Evolutionary conservation across 257 asterid species (phyloP), one percentile per base, ranked within the genome.

Genomic region (Solanum bulbocastanum): DNA sequence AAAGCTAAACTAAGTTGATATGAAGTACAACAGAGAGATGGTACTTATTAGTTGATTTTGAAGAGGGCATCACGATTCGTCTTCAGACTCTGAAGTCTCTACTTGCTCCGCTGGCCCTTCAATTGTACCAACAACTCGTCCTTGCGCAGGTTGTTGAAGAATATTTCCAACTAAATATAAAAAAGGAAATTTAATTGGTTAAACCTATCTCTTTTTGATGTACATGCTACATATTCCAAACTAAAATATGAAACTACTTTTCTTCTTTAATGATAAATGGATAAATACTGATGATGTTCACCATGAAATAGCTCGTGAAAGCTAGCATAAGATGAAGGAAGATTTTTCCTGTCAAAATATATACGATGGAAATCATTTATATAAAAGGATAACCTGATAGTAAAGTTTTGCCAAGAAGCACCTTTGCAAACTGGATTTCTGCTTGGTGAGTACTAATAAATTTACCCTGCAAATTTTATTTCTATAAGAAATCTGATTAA

Each of bases 381-480:
- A 81, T 68, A 88, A 40, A 8, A 87, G 69, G 81, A 60, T 0
- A 88, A 96, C 98, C 98, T 90, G 95, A 87, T 32, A 88, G 27
- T 32, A 89, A 75, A 87, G 92, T 86, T 94, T 90, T 94, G 66
- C 52, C 20, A 66, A 94, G 49, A 83, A 96, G 83, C 20, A 90
- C 27, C 93, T 91, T 93, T 40, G 93, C 94, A 52, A 92, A 89
- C 73, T 92, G 94, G 66, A 94, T 88, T 90, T 95, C 98, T 39
- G 92, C 73, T 90, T 93, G 94, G 83, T 93, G 98, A 42, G 92
- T 78, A 69, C 92, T 93, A 86, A 89, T 90, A 87, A 95, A 93
- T 89, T 93, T 96, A 52, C 86, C 92, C 99, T 96, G 96, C 90
- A 88, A 22, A 58, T 73, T 79, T 27, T 18, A 49, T 82, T 30